Conservation (phyloP, 192 early-diverging fungal species). For the Pilaira anomala region DNA sequence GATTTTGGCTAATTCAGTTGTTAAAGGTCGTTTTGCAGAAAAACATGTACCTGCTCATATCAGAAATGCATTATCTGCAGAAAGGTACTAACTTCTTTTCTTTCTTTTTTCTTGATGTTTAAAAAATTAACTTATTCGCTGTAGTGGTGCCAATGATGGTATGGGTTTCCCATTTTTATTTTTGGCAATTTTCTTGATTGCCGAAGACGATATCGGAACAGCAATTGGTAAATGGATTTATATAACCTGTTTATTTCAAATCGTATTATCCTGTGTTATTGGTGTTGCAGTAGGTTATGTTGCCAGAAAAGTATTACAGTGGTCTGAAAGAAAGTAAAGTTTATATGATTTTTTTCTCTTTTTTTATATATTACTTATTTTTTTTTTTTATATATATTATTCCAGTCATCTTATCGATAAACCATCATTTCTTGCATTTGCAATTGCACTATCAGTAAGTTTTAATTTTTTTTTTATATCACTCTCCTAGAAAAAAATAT, state of each 20-base stretch:
- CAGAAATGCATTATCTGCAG: constrained; percentile 71
- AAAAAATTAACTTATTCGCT: no score
- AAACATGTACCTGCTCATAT: constrained; percentile 76
- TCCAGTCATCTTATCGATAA: constrained; percentile 78
- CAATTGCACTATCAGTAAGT: constrained; percentile 74
- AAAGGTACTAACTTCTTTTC: constrained; percentile 57
- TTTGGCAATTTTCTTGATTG: constrained; percentile 69
- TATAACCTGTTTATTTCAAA: constrained; percentile 74
- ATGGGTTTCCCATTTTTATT: constrained; percentile 84
- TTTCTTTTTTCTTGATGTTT: no score
- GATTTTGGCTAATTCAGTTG: constrained; percentile 86
- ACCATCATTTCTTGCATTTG: constrained; percentile 79
- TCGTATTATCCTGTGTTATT: constrained; percentile 65
- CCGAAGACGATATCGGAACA: constrained; percentile 45
- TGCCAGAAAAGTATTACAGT: constrained; percentile 65
- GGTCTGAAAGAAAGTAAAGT: constrained; percentile 54
- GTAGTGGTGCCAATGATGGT: constrained; percentile 82
- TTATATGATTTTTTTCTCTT: no score
- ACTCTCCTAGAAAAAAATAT: not conserved
- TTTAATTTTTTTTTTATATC: not conserved
- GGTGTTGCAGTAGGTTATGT: constrained; percentile 69
- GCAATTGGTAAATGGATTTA: constrained; percentile 82
- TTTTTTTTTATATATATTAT: not conserved
- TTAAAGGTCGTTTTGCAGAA: constrained; percentile 92
- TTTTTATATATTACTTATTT: not conserved